Base-by-base conservation (phyloP, 169 alveolate species). In the Plasmodium fragile region DNA sequence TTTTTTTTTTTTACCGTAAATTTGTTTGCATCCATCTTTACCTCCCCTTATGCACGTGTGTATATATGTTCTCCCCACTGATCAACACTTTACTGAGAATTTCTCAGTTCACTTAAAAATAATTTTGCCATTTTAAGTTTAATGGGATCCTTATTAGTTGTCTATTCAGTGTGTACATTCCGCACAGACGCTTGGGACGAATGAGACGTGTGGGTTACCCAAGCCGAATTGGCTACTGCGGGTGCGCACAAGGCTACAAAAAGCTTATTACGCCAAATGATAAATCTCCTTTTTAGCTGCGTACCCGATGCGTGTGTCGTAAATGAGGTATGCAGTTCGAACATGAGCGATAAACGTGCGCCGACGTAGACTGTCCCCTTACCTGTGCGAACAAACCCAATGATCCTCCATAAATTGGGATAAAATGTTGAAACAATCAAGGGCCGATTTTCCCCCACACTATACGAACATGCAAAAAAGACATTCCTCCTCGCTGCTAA, bases 21-120 rank as follows among this genome's bases (percentile, higher is more conserved):
- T 84, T 84, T 84, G 83, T 72, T 59, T 73, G 41, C 75, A 53
- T 34, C 39, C 32, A 83, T 83, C n/a, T 43, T 49, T 73, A 73
- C 55, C 25, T 1, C 39, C 3, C 39, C 70, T n/a, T 65, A 18
- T 5, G 41, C 52, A 34, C 34, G 55, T 84, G 25, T 83, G 77
- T 83, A 49, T 32, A 71, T 83, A 71, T 70, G 4, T 83, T 65
- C 41, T 22, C 52, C 59, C 32, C 32, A 13, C 11, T 22, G 70
- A 81, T 25, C 30, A 52, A 59, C 13, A 28, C 34, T 45, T 41
- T 30, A 28, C 70, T 81, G 53, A 45, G 36, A 36, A 49, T 30
- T 22, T 25, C 55, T 11, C 41, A 4, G 75, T 28, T 81, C 39
- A 81, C 32, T 81, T 30, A 72, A 34, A 4, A 30, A 0, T 7